Percentiles rank a stretch among this genome's conserved stretches.
Conservation (phyloP, 805 yeast genomes). For the Hanseniaspora meyeri region DNA sequence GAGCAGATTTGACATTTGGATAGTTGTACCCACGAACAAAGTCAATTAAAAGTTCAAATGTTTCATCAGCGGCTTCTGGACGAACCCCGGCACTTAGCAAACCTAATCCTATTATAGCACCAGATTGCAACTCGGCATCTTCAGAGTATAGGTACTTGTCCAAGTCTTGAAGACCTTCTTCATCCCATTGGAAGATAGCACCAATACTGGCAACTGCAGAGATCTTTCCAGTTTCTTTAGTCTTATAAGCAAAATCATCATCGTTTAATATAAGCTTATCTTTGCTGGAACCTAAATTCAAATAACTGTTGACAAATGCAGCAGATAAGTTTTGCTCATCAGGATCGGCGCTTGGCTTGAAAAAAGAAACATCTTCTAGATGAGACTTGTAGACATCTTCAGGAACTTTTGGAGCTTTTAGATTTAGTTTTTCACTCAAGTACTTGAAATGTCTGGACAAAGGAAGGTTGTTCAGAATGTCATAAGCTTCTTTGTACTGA, state of each 20-base stretch:
- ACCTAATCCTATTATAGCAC: constrained; percentile 93
- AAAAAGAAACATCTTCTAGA: constrained; percentile 55
- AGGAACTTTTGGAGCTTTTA: constrained; percentile 82
- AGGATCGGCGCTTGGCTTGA: constrained; percentile 55
- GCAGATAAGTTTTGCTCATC: constrained; percentile 93
- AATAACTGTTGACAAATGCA: constrained; percentile 82
- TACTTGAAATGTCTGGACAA: constrained; percentile 69
- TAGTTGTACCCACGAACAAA: constrained; percentile 55
- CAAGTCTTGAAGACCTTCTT: constrained; percentile 77
- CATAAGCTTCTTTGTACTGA: constrained; percentile 59
- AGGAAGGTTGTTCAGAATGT: constrained; percentile 67
- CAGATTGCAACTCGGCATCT: constrained; percentile 84
- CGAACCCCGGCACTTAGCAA: constrained; percentile 83
- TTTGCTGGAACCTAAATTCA: constrained; percentile 80
- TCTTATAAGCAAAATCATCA: constrained; percentile 81
- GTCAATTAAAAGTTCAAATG: constrained; percentile 73
- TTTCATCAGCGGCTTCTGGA: constrained; percentile 70
- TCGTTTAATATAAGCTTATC: constrained; percentile 71
- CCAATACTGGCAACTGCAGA: constrained; percentile 90
- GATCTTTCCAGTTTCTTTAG: constrained; percentile 82
- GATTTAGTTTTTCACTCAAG: constrained; percentile 73
- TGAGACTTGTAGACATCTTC: constrained; percentile 90
- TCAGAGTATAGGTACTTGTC: constrained; percentile 80
- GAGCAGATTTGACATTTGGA: constrained; percentile 63
- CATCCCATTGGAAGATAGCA: constrained; percentile 82